phyloP scores from a whole-genome alignment of 2,329 filamentous ascomycete genomes.

The Calonectria multiphialidica region DNA sequence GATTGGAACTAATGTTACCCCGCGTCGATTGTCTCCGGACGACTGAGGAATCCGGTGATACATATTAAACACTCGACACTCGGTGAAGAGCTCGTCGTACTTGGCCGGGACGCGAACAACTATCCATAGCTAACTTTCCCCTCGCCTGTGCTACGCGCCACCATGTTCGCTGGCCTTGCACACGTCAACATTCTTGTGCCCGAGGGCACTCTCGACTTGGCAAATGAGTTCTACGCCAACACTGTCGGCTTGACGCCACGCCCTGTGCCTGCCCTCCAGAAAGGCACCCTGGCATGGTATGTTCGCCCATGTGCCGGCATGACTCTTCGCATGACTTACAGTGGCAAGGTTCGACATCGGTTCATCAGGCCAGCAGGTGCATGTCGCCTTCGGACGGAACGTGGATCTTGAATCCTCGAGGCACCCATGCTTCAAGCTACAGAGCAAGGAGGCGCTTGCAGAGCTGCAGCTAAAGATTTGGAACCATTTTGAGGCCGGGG shows the following conservation, averaged over 20 bases:
- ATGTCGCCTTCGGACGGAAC: slow-evolving; percentile 13
- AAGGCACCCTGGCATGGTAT: slow-evolving; percentile 7
- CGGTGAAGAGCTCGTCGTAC: neutral
- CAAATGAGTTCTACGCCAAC: slow-evolving; percentile 14
- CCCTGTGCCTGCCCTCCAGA: slow-evolving; percentile 9
- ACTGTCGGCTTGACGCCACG: slow-evolving; percentile 6
- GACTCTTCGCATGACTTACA: neutral
- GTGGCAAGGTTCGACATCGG: slow-evolving; percentile 13
- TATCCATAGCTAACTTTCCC: neutral
- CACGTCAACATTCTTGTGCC: slow-evolving; percentile 18
- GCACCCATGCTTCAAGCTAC: slow-evolving; percentile 18
- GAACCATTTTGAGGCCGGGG: slow-evolving; percentile 11
- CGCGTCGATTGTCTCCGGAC: neutral
- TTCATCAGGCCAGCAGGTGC: slow-evolving; percentile 8
- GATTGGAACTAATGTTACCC: neutral
- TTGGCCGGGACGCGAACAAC: neutral
- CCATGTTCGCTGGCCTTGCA: slow-evolving; percentile 7
- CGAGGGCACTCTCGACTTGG: slow-evolving; percentile 12
- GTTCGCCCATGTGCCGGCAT: neutral
- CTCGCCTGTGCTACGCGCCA: neutral
- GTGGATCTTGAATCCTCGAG: neutral
- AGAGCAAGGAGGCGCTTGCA: neutral
- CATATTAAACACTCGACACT: neutral
- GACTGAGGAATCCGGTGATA: too few species aligned
- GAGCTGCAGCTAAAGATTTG: slow-evolving; percentile 17